Evolutionary conservation across 2,329 filamentous ascomycete species (phyloP).

Genomic region (Trichothecium sympodiale): DNA sequence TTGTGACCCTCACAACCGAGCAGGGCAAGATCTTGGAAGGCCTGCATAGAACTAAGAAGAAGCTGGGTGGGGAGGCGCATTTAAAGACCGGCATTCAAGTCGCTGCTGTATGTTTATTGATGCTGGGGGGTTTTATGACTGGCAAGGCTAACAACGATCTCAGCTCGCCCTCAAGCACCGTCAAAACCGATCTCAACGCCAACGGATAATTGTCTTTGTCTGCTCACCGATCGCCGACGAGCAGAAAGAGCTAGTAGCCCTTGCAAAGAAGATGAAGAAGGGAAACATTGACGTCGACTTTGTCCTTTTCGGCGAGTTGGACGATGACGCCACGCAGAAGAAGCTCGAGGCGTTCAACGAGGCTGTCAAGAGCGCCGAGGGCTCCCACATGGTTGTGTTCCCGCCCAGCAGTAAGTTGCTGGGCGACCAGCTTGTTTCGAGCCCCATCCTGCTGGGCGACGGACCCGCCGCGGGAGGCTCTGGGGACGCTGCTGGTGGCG

Average conservation of each 20-base stretch:
- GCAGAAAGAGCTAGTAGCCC: conserved; percentile 75
- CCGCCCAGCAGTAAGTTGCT: conserved; percentile 85
- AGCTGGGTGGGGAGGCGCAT: conserved; percentile 82
- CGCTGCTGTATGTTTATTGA: conserved; percentile 58
- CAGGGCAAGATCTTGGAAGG: conserved; percentile 92
- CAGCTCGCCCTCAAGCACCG: conserved; percentile 95
- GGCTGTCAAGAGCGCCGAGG: conserved; percentile 81
- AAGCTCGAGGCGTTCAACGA: conserved; percentile 93
- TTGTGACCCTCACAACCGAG: conserved; percentile 92
- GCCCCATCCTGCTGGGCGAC: conserved; percentile 82
- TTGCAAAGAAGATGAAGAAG: conserved; percentile 99
- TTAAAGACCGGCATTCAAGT: conserved; percentile 92
- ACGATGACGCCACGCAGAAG: conserved; percentile 77
- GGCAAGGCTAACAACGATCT: conserved; percentile 9
- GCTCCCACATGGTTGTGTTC: conserved; percentile 82
- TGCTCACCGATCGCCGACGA: conserved; percentile 88
- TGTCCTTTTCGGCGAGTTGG: conserved; percentile 86
- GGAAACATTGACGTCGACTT: conserved; percentile 90
- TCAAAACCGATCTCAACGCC: conserved; percentile 92
- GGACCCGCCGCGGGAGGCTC: conserved; percentile 46
- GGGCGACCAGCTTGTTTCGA: conserved; percentile 81
- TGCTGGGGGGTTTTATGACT: background rate
- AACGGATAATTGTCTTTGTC: conserved; percentile 93
- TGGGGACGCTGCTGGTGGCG: conserved; percentile 42
- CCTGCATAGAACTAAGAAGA: conserved; percentile 76